These are phyloP conservation scores for Umbelopsis sp. DNA, from an alignment of 192 early-diverging fungal genomes.

Conservation along the genomic window DNA sequence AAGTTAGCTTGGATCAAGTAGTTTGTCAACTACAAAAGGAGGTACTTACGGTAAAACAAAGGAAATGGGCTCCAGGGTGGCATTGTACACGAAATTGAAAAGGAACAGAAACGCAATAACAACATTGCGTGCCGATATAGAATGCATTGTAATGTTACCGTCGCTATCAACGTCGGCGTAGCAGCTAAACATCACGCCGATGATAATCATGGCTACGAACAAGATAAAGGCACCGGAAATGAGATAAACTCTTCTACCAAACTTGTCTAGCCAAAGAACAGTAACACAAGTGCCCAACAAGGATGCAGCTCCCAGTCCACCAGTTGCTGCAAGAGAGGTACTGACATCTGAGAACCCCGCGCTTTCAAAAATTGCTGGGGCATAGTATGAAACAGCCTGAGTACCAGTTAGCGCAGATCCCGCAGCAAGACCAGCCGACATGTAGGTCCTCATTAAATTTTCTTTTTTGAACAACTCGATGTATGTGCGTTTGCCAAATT, in stretches of 20 bases:
- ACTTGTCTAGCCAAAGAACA: conserved; percentile 59
- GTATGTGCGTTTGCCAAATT: conserved; percentile 62
- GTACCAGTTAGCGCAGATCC: conserved; percentile 38
- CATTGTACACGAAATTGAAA: conserved; percentile 19
- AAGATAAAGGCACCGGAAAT: conserved; percentile 66
- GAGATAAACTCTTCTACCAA: conserved; percentile 76
- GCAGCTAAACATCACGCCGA: conserved; percentile 41
- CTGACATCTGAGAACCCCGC: conserved; percentile 18
- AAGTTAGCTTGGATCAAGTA: conserved; percentile 10
- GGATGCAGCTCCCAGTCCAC: conserved; percentile 20
- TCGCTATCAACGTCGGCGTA: neutral
- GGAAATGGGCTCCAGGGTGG: conserved; percentile 1
- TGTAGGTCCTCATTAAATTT: conserved; percentile 54
- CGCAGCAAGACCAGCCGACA: conserved; percentile 57
- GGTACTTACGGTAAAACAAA: conserved; percentile 15
- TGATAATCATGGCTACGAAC: conserved; percentile 59
- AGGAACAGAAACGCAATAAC: conserved; percentile 24
- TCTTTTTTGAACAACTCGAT: conserved; percentile 53
- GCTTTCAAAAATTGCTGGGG: conserved; percentile 24
- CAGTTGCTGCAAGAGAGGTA: conserved; percentile 24
- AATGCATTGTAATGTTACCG: neutral
- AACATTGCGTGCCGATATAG: neutral
- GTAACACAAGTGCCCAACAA: conserved; percentile 20
- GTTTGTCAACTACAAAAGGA: neutral
- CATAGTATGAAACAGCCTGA: conserved; percentile 29